Conservation (phyloP, 176 grass and related monocot genomes). For the Carex kokanica region DNA sequence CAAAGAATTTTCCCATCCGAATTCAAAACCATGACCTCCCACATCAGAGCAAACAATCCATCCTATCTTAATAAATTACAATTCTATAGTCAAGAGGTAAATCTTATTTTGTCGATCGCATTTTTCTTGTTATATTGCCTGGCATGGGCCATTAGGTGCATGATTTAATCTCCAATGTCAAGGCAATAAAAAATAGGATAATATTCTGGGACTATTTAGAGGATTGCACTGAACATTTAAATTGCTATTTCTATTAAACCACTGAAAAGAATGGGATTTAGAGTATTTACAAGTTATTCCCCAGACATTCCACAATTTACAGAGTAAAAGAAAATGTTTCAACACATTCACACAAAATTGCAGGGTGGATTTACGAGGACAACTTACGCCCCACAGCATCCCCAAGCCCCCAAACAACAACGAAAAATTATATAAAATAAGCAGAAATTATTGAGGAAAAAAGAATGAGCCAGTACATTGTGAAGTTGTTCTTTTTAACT, state of each 20-base stretch:
- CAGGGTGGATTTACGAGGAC: neutral
- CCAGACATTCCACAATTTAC: slow-evolving; percentile 26
- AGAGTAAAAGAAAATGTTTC: slow-evolving; percentile 1
- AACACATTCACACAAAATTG: slow-evolving; percentile 20
- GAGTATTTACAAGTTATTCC: slow-evolving; percentile 31
- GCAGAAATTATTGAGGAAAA: neutral
- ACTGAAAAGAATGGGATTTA: neutral
- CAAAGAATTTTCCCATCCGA: too few relatives aligned
- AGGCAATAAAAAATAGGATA: neutral
- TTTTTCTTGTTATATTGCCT: too few relatives aligned
- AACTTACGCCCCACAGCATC: neutral
- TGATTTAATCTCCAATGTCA: too few relatives aligned
- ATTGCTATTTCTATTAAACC: neutral
- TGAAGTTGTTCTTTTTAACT: neutral
- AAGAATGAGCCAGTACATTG: neutral
- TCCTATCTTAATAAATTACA: neutral
- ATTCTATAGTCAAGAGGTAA: neutral
- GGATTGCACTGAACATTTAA: neutral
- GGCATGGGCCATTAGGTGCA: too few relatives aligned
- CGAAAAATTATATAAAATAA: neutral
- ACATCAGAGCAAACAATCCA: too few relatives aligned
- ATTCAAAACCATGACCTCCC: too few relatives aligned
- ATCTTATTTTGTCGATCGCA: too few relatives aligned
- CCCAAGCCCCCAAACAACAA: neutral
- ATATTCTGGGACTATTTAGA: neutral